Base-by-base conservation (phyloP, 371 early-diverging fungal species). In the Zychaea mexicana region DNA sequence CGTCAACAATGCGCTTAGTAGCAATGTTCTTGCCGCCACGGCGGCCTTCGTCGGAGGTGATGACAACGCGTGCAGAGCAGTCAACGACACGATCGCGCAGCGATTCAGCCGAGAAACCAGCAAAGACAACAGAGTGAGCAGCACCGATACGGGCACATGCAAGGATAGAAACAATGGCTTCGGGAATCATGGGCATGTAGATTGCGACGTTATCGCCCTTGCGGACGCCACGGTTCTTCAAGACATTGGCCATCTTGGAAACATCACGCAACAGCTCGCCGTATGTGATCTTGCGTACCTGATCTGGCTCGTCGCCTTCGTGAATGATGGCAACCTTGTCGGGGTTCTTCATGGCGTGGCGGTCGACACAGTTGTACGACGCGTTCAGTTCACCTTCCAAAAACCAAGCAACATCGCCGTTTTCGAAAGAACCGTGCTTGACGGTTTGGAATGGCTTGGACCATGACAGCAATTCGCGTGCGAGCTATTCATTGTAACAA, bases 181-280 rank as follows among this genome's bases (percentile, higher is more conserved):
- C 93, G 12, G 98, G 96, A 39, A 95, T 89, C 97, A 97, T 98
- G 61, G 98, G 96, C 96, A 99, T 94, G 74, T 98, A 98, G 60
- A 98, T 91, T 27, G 95, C 88, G 2, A 98, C 99, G 12, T 89
- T 91, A 71, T 96, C 95, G 32, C 97, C 96, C 79, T 95, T 94
- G 62, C 87, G 84, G 59, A 97, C 83, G 12, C 97, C 97, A 46
- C 88, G 81, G 42, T 81, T 80, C 60, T 82, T 83, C 26, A 98
- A 81, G 4, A 90, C 88, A 65, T 95, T 94, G 54, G 96, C 92
- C 55, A 97, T 80, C 32, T 86, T 85, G 70, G 89, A 88, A 19
- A 98, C 96, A 60, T 93, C 81, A 36, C 85, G 84, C 56, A 94
- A 83, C 15, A 97, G 84, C 61, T 95, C 86, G 28, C 85, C 88